These are phyloP conservation scores for Syzygium malaccense DNA, from an alignment of 441 rosid species.

Conservation along the genomic window DNA sequence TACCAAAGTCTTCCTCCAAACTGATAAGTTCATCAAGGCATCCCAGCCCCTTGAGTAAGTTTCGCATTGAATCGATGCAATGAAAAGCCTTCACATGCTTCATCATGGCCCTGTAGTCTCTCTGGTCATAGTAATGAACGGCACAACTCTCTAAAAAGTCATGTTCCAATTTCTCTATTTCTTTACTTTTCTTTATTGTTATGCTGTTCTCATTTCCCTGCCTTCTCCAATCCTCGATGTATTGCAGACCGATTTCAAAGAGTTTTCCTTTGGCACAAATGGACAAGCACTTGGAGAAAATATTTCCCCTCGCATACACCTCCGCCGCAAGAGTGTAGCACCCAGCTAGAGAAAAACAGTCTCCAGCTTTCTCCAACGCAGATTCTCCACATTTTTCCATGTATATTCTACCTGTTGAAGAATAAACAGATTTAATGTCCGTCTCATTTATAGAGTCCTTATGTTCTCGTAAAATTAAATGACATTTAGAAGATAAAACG, in stretches of 20 bases:
- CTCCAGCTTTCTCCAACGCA: conserved; percentile 4
- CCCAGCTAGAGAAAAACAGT: neutral
- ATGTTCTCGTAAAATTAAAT: too few species aligned
- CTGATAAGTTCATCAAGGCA: neutral
- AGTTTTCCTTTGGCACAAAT: conserved; percentile 30
- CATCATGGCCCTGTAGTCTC: neutral
- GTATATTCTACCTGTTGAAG: conserved; percentile 31
- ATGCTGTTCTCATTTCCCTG: conserved; percentile 2
- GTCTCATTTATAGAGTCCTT: too few species aligned
- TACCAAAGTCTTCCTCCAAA: conserved; percentile 33
- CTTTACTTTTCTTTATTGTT: conserved; percentile 4
- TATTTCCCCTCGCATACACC: conserved; percentile 23
- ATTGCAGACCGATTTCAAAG: conserved; percentile 31
- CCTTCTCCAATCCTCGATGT: conserved; percentile 31
- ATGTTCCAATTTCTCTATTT: conserved; percentile 22
- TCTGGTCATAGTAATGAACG: conserved; percentile 16
- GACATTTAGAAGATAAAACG: too few species aligned
- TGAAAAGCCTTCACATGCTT: too few species aligned
- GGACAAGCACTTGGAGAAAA: conserved; percentile 23
- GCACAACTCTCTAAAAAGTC: conserved; percentile 36
- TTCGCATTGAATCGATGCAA: too few species aligned
- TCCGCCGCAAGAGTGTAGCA: conserved; percentile 33
- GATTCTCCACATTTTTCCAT: conserved; percentile 32
- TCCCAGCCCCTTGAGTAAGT: too few species aligned
- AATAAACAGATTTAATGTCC: neutral